Base-by-base conservation (phyloP, 805 yeast genomes). In the Crinitomyces ghanaensis region DNA sequence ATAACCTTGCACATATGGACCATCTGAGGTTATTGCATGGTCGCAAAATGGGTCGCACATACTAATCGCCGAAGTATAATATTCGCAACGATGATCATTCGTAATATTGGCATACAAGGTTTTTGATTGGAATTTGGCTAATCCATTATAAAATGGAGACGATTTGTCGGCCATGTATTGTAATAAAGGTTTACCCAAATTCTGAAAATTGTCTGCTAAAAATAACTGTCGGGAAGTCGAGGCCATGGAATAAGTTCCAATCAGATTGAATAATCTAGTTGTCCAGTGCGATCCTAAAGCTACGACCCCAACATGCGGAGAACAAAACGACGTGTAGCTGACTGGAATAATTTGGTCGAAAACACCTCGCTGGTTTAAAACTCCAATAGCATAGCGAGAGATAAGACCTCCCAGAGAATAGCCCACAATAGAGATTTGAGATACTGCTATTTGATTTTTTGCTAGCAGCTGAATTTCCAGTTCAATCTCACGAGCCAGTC, bases 361-460 rank as follows among this genome's bases (percentile, higher is more conserved):
- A 38, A 63, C 61, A 4, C 66, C 67, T 43, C 66, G 65, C 22
- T 65, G 63, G 42, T 72, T 61, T 42, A 74, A 60, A 29, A 78
- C 63, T 2, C 96, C 96, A 30, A 85, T 65, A 17, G 84, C 76
- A 52, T 82, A 85, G 32, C 96, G 62, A 0, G 85, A 65, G 20
- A 88, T 72, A 22, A 86, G 57, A 0, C 97, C 97, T 15, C 97
- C 96, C 38, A 88, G 59, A 0, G 95, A 82, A 53, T 86, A 88
- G 0, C 97, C 95, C 2, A 82, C 66, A 26, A 88, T 62, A 40
- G 93, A 80, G 31, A 88, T 68, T 44, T 74, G 69, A n/a, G 64
- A 61, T 7, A 83, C 82, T 15, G 42, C 54, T 9, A n/a, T 31
- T 39, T 16, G 45, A 50, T 4, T 29, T 24, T 13, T 32, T 44